These are phyloP conservation scores for Fusarium camptoceras DNA, from an alignment of 2,329 filamentous ascomycete species.

Conservation along the genomic window DNA sequence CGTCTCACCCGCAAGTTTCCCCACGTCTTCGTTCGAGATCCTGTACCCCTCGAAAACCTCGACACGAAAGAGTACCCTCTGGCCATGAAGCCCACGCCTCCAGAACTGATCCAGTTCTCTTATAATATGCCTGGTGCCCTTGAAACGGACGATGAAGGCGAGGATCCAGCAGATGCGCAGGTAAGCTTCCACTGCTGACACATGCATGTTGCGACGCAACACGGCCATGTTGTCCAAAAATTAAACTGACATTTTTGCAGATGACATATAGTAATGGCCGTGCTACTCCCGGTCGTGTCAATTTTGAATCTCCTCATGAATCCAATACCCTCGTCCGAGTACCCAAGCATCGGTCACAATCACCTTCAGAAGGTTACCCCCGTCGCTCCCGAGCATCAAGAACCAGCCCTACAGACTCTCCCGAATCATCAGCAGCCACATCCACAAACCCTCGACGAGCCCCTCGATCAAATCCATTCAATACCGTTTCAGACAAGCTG, in stretches of 20 bases:
- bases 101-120: conserved; percentile 79
- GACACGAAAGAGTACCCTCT: conserved; percentile 93
- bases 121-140: conserved; percentile 68
- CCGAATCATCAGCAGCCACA: conserved; percentile 39
- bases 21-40: conserved; percentile 81
- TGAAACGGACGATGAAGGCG: conserved; percentile 45
- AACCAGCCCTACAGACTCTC: conserved; percentile 49
- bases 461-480: conserved; percentile 47
- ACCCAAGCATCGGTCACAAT: conserved; percentile 49
- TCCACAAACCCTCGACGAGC: conserved; percentile 41
- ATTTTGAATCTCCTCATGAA: conserved; percentile 46
- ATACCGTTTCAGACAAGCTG: conserved; percentile 51
- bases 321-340: conserved; percentile 45
- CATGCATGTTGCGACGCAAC: neutral
- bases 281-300: conserved; percentile 45
- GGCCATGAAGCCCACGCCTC: conserved; percentile 83
- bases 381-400: conserved; percentile 49
- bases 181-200: conserved; percentile 33
- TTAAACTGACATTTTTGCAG: conserved; percentile 20
- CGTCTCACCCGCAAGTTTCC: conserved; percentile 88
- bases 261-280: conserved; percentile 38
- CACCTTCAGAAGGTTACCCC: conserved; percentile 51
- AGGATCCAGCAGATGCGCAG: conserved; percentile 32
- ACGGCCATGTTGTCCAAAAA: neutral
- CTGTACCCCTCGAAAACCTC: conserved; percentile 75